Evolutionary conservation across 345 rosid species (phyloP).

Genomic region (Durio zibethinus): DNA sequence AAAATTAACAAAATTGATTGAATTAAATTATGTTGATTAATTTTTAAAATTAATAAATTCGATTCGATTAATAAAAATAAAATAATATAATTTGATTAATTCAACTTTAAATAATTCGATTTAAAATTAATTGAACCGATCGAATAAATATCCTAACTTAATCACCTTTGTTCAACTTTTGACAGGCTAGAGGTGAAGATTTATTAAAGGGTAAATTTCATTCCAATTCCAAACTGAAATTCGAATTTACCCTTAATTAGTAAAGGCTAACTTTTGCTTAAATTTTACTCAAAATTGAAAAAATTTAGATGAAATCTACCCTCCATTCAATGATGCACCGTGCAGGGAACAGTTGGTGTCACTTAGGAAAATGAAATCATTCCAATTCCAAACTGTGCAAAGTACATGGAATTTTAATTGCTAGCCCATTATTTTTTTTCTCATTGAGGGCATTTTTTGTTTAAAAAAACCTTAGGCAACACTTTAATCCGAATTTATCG

Average conservation of each 20-base stretch:
- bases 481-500: background rate
- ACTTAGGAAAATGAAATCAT: background rate
- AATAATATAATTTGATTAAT: too few relatives aligned
- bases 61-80: too few relatives aligned
- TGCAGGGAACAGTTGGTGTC: background rate
- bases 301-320: too few relatives aligned
- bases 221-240: background rate
- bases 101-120: too few relatives aligned
- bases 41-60: too few relatives aligned
- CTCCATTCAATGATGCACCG: too few relatives aligned
- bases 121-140: too few relatives aligned
- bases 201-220: background rate
- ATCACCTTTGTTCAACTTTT: background rate
- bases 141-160: slow-evolving; percentile 17
- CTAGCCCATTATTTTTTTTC: background rate
- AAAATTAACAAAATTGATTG: too few relatives aligned
- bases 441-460: background rate
- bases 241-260: too few relatives aligned
- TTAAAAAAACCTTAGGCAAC: background rate
- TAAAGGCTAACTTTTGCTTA: too few relatives aligned
- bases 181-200: background rate
- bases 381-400: background rate
- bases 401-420: background rate
- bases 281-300: too few relatives aligned
- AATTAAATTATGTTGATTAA: too few relatives aligned